These are phyloP conservation scores for Microdochium trichocladiopsis DNA, from an alignment of 2,329 filamentous ascomycete genomes.

Conservation along the genomic window DNA sequence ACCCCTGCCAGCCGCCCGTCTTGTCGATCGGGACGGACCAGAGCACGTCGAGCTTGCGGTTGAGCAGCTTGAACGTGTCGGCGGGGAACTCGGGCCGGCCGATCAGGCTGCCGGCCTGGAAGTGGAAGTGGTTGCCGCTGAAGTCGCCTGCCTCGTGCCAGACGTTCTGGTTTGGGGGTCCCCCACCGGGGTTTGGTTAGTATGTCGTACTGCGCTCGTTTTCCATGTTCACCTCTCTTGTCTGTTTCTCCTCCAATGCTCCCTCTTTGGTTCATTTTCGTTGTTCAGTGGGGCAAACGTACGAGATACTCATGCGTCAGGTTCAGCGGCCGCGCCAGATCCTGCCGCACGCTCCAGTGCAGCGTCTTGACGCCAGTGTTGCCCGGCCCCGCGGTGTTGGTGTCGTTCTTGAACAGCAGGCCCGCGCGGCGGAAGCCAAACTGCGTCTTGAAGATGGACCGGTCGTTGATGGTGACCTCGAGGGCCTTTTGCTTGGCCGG, in stretches of 20 bases:
- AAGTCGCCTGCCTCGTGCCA: constrained; percentile 18
- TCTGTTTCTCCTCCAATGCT: too few species aligned
- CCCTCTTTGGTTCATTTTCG: too few species aligned
- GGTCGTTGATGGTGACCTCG: constrained; percentile 36
- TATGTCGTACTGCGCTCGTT: too few species aligned
- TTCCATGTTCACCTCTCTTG: too few species aligned
- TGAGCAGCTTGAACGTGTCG: constrained; percentile 33
- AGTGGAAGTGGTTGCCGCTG: constrained; percentile 26
- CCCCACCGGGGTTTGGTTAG: constrained; percentile 8
- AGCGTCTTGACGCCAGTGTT: constrained; percentile 19
- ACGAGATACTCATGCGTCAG: constrained; percentile 24
- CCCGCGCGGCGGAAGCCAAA: constrained; percentile 37
- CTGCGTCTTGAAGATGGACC: constrained; percentile 36
- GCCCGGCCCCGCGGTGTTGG: constrained; percentile 28
- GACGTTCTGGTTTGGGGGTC: constrained; percentile 20
- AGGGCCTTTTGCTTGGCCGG: constrained; percentile 24
- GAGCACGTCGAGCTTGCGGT: constrained; percentile 28
- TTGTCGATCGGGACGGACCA: constrained; percentile 34
- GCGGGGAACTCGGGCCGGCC: constrained; percentile 24
- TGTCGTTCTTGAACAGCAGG: constrained; percentile 32
- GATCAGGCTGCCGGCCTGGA: constrained; percentile 21
- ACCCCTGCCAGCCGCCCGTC: constrained; percentile 49
- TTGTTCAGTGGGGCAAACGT: constrained; percentile 2
- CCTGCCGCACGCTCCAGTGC: constrained; percentile 22
- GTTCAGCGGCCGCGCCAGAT: constrained; percentile 17